Evolutionary conservation across 192 early-diverging fungal species (phyloP), one percentile per base, ranked within the genome.

Genomic region (Coemansia sp.): DNA sequence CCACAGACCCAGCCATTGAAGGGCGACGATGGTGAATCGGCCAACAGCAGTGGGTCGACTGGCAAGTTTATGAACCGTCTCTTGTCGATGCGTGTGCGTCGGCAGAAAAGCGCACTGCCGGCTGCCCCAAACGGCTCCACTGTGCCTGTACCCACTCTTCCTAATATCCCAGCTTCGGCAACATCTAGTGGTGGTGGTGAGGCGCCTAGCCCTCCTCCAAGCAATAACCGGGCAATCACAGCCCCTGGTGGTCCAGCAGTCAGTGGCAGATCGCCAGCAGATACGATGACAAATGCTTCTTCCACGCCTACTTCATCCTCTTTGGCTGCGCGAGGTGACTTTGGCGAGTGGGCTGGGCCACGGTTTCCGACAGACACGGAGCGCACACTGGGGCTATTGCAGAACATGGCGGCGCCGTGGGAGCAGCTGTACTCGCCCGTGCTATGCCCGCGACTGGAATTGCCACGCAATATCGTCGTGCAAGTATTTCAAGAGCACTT

Each of bases 391-490:
- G 63, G 74, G 9, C 62, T 82, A 23, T 38, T 82, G 23, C 79
- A 76, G 35, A 18, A 42, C 14, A 42, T 57, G 31, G 43, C 74
- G 0, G 67, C 79, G 31, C 63, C 63, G 7, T 82, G 79, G 79
- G 79, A 76, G 18, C 79, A 82, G 50, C 72, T 83, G 26, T 83
- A 83, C 62, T 74, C 74, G 48, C 71, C 81, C 3, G 50, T 71
- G 5, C 42, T 83, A 53, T 83, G 76, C 9, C 81, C 83, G 3
- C 79, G 76, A 7, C 70, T 82, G 24, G 70, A 69, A 5, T 63
- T 84, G 35, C 75, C 83, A 0, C 73, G 60, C 35, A 66, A 69
- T 59, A 62, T 79, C 23, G 36, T 66, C 3, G 48, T 80, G 18
- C 68, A 67, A 28, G 21, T 76, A 11, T 70, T 65, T 21, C 73